Percentiles rank a stretch among this genome's conserved stretches.
These are phyloP conservation scores for Mediolabrus comicus DNA, from an alignment of 108 stramenopile genomes.

Conservation along the genomic window DNA sequence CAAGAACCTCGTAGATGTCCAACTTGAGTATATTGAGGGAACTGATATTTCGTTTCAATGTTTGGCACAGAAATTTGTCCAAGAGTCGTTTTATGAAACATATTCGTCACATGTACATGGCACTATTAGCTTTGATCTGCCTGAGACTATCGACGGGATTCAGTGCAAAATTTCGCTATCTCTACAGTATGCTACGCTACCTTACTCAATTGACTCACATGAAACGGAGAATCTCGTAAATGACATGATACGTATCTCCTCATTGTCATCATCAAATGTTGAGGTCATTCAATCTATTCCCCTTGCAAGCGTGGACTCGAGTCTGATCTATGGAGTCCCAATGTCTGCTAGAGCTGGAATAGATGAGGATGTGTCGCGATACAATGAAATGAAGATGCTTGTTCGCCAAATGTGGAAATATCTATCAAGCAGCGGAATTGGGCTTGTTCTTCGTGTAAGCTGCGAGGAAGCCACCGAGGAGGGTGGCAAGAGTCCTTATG, in stretches of 20 bases:
- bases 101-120: constrained; percentile 20
- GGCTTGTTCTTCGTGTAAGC: constrained; percentile 34
- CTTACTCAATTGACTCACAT: constrained; percentile 29
- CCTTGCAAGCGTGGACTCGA: constrained; percentile 34
- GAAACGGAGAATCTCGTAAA: constrained; percentile 27
- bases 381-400: constrained; percentile 52
- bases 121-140: constrained; percentile 36
- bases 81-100: constrained; percentile 25
- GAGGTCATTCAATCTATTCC: constrained; percentile 46
- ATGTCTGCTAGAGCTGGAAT: constrained; percentile 41
- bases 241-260: constrained; percentile 30
- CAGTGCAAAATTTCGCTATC: constrained; percentile 40
- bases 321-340: constrained; percentile 45
- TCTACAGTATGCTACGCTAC: constrained; percentile 30
- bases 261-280: constrained; percentile 25
- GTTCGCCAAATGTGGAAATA: constrained; percentile 42
- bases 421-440: constrained; percentile 30
- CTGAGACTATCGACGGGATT: constrained; percentile 45
- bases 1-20: constrained; percentile 13
- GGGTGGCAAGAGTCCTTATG: background rate
- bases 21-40: constrained; percentile 44
- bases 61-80: constrained; percentile 29
- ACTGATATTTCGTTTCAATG: constrained; percentile 28
- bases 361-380: constrained; percentile 30
- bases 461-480: background rate